A percentile compares a stretch with the other conserved stretches of the same genome.
Conservation (phyloP, 768 basidiomycete genomes). For the Suillus subaureus region DNA sequence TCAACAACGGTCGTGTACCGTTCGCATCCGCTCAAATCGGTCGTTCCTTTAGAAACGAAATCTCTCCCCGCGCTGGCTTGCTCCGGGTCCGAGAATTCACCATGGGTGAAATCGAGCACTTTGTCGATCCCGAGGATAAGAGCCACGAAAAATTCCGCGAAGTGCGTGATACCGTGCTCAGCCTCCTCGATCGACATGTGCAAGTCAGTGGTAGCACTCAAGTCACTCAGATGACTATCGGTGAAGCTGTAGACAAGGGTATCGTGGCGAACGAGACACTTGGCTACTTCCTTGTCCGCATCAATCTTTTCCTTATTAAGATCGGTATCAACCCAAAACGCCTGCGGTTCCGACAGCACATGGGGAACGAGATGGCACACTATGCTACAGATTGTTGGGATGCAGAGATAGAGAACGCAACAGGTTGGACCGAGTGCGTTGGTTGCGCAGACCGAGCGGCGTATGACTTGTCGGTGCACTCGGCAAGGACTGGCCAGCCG, state of each 20-base stretch:
- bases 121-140: conserved; percentile 94
- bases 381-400: conserved; percentile 99
- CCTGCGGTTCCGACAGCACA: conserved; percentile 95
- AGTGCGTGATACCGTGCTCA: conserved; percentile 71
- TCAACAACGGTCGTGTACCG: conserved; percentile 95
- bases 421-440: conserved; percentile 95
- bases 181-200: conserved; percentile 80
- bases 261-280: conserved; percentile 96
- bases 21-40: conserved; percentile 99
- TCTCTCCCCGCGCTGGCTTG: conserved; percentile 94
- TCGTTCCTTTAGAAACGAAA: conserved; percentile 95
- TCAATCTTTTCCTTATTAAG: conserved; percentile 84
- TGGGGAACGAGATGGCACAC: conserved; percentile 99
- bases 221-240: conserved; percentile 68
- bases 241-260: conserved; percentile 85
- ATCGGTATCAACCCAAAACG: conserved; percentile 87
- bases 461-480: conserved; percentile 92
- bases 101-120: conserved; percentile 99
- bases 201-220: conserved; percentile 76
- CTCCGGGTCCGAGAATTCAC: conserved; percentile 98
- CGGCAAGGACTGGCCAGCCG: conserved; percentile 78
- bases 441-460: conserved; percentile 98
- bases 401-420: conserved; percentile 91
- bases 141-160: conserved; percentile 82
- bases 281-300: conserved; percentile 95